Percentiles rank a stretch among this genome's conserved stretches.
Conservation (phyloP, 352 stramenopile genomes). For the Pythium sp. region DNA sequence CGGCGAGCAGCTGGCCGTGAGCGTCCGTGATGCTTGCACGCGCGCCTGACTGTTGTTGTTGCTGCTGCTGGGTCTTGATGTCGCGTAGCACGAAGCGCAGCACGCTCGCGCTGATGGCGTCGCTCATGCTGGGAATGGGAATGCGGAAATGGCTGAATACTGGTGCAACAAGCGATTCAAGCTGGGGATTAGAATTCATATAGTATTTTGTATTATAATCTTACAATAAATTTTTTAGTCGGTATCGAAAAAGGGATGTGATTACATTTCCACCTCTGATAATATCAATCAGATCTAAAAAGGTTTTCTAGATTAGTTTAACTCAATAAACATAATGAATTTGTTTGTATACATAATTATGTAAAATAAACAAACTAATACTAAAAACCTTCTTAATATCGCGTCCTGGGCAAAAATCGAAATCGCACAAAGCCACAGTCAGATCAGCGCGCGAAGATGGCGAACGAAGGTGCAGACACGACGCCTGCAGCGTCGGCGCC, state of each 20-base stretch:
- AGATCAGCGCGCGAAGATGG: conserved; percentile 5
- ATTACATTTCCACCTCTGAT: too few species aligned
- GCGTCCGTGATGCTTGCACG: conserved; percentile 12
- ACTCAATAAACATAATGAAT: too few species aligned
- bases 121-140: conserved; percentile 2
- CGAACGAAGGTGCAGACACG: background rate
- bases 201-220: background rate
- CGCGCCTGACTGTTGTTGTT: background rate
- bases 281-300: too few species aligned
- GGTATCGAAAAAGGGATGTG: too few species aligned
- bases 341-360: too few species aligned
- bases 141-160: background rate
- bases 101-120: conserved; percentile 29
- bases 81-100: conserved; percentile 39
- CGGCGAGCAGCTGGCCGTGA: conserved; percentile 50
- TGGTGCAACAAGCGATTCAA: background rate
- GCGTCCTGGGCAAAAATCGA: too few species aligned
- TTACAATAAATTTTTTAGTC: background rate
- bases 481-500: background rate
- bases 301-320: too few species aligned
- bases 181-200: background rate
- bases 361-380: too few species aligned
- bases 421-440: background rate
- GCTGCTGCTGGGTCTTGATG: conserved; percentile 31
- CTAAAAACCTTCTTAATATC: too few species aligned